Evolutionary conservation across 352 stramenopile genomes (phyloP).

Genomic region (Pythium insidiosum): DNA sequence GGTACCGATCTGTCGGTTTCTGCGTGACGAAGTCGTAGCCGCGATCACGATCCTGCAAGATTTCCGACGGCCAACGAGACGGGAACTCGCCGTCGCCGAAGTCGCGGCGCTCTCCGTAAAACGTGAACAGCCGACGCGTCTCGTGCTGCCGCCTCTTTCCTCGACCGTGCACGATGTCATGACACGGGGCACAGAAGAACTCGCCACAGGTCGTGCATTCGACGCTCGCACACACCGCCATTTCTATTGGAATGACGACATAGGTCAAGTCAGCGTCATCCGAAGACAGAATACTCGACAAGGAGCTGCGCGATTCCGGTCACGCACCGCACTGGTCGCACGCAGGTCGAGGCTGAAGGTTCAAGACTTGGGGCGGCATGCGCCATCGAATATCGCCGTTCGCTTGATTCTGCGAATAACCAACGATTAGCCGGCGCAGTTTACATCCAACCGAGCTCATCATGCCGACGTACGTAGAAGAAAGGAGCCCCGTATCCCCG

Average conservation of each 20-base stretch:
- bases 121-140: constrained; percentile 87
- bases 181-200: constrained; percentile 88
- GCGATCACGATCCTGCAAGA: constrained; percentile 60
- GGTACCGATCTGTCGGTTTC: constrained; percentile 47
- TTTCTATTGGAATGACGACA: constrained; percentile 21
- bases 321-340: constrained; percentile 88
- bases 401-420: constrained; percentile 66
- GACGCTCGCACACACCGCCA: constrained; percentile 34
- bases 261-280: background rate
- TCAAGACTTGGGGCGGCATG: constrained; percentile 85
- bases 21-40: constrained; percentile 62
- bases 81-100: constrained; percentile 88
- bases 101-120: constrained; percentile 86
- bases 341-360: constrained; percentile 49
- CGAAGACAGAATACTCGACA: background rate
- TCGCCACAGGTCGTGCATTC: constrained; percentile 89
- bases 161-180: constrained; percentile 72
- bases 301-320: no score
- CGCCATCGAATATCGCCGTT: constrained; percentile 88
- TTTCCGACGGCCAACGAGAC: constrained; percentile 85
- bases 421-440: background rate
- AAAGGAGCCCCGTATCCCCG: constrained; percentile 76
- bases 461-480: constrained; percentile 87
- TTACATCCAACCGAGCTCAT: background rate
- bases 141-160: constrained; percentile 70